Conservation (phyloP, 140 eudicot species). For the Anethum foeniculum region DNA sequence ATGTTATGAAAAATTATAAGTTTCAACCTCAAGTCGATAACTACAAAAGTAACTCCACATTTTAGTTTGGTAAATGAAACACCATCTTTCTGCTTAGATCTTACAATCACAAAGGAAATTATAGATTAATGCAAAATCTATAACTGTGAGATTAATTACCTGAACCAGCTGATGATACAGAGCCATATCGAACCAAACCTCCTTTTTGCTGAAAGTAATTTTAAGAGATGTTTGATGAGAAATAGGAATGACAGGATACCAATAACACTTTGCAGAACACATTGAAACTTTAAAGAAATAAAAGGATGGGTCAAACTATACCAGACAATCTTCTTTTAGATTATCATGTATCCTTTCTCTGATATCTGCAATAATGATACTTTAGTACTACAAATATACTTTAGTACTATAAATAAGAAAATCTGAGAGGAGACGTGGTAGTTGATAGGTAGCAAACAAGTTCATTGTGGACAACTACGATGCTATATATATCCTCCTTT, state of each 20-base stretch:
- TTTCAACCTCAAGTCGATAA: not conserved
- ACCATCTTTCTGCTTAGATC: not conserved
- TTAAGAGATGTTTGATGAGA: constrained; percentile 2
- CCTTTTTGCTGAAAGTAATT: constrained; percentile 33
- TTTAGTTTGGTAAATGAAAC: not conserved
- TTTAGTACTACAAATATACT: not conserved
- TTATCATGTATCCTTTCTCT: constrained; percentile 43
- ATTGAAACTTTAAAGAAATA: not conserved
- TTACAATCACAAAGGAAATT: not conserved
- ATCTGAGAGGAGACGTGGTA: not conserved
- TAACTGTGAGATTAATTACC: constrained; percentile 29
- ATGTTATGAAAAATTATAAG: not conserved
- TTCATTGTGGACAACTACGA: not conserved
- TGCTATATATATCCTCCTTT: not conserved
- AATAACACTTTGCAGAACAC: not conserved
- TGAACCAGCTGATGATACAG: constrained; percentile 56
- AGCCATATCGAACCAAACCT: constrained; percentile 58
- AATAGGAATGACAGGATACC: constrained; percentile 15
- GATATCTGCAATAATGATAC: constrained; percentile 36
- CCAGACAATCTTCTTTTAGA: constrained; percentile 53
- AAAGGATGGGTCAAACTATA: constrained; percentile 16
- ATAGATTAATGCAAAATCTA: not conserved
- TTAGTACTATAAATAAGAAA: not conserved
- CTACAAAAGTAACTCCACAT: not conserved
- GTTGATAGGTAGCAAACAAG: not conserved